Base-by-base conservation (phyloP, 2,329 filamentous ascomycete species). In the Penicillium sp. region DNA sequence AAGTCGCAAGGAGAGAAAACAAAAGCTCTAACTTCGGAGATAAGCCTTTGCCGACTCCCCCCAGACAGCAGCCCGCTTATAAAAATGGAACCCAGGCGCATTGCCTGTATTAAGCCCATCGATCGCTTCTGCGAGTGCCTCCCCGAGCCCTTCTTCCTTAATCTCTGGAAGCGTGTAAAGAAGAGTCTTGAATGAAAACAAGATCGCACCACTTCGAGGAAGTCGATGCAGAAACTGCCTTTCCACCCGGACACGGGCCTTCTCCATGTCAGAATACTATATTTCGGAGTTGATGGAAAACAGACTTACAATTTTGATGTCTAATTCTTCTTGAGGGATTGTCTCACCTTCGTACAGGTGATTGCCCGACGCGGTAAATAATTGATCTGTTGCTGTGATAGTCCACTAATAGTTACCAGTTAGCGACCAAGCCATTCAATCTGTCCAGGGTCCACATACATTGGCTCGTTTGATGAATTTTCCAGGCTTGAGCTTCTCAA, bases 131-230 rank as follows among this genome's bases (percentile, higher is more conserved):
- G 54, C 52, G 33, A 65, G 52, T 1, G 28, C 49, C 10, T 54
- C 51, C 2, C 59, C 62, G 11, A 56, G 42, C 5, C 61, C 62
- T 28, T 57, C 62, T 7, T 54, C 49, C 21, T 61, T 60, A 36
- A 65, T 55, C 13, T 64, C 58, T 8, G 54, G 51, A 19, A 67
- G 48, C 0, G 61, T 52, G 21, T 66, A 66, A n/a, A 64, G 42
- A 19, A 64, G 58, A 5, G 62, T 59, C 29, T 66, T 63, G 39
- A 67, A 59, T 9, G 55, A 58, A 29, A 67, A 61, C 4, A 66
- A 39, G n/a, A 62, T 48, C 3, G 57, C 59, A 28, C 42, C 40
- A 19, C 33, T 58, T 16, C 53, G 42, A 18, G 65, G 62, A 5
- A 67, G 52, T 2, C 56, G 50, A 42, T 65, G 63, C 13, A 67